Percentiles rank a stretch among this genome's conserved stretches.
Conservation (phyloP, 1,139 yeast species). For the Candida smagusa region DNA sequence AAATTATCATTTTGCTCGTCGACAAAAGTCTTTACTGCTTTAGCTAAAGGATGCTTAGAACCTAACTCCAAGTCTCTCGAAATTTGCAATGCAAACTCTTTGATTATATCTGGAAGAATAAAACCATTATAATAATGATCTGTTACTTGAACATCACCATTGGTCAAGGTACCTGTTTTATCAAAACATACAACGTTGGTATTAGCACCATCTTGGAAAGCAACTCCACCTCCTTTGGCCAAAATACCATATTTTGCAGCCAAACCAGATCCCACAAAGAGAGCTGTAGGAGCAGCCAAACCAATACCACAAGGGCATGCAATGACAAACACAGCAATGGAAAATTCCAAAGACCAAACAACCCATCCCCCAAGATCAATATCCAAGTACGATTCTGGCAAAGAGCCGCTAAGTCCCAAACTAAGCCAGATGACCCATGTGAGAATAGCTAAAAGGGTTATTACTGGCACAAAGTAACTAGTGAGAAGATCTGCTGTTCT, state of each 20-base stretch:
- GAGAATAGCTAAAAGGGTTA: slow-evolving; percentile 53
- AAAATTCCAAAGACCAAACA: slow-evolving; percentile 74
- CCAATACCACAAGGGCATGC: slow-evolving; percentile 52
- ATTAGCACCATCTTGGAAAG: slow-evolving; percentile 72
- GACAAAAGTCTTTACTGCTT: slow-evolving; percentile 49
- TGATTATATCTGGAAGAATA: slow-evolving; percentile 16
- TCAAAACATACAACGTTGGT: slow-evolving; percentile 70
- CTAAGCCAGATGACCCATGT: slow-evolving; percentile 71
- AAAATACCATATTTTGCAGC: slow-evolving; percentile 63
- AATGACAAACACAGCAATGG: slow-evolving; percentile 71
- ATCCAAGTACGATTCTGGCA: slow-evolving; percentile 57
- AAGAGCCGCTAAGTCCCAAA: slow-evolving; percentile 51
- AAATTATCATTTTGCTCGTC: slow-evolving; percentile 20
- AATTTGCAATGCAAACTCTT: slow-evolving; percentile 39
- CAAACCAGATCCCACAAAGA: slow-evolving; percentile 45
- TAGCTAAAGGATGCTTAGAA: slow-evolving; percentile 71
- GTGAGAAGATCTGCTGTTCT: slow-evolving; percentile 68
- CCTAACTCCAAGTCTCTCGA: slow-evolving; percentile 59
- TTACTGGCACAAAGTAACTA: slow-evolving; percentile 70
- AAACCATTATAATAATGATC: slow-evolving; percentile 33
- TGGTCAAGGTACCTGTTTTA: slow-evolving; percentile 77
- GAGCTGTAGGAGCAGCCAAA: slow-evolving; percentile 47
- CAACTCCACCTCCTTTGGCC: slow-evolving; percentile 79
- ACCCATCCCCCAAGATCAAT: slow-evolving; percentile 72
- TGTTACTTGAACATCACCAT: slow-evolving; percentile 58